Percentiles rank a stretch among this genome's conserved stretches.
These are phyloP conservation scores for Daldinia grandis DNA, from an alignment of 495 filamentous ascomycete species.

Conservation along the genomic window DNA sequence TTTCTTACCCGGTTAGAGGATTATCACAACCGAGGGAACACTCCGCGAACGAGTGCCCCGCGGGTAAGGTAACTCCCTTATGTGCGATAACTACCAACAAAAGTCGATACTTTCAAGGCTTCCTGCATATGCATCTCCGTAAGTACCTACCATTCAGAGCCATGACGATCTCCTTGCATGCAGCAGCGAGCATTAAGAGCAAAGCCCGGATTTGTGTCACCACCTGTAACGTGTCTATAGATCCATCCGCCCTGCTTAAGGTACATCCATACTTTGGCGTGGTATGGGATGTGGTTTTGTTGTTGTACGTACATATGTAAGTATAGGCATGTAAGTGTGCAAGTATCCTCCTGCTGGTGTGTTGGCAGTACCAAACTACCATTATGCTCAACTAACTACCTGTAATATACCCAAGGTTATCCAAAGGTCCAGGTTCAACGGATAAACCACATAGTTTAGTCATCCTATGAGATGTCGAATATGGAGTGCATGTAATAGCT, in stretches of 20 bases:
- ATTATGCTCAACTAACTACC: constrained; percentile 2
- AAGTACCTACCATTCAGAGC: constrained; percentile 11
- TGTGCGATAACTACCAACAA: not conserved
- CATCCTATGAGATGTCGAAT: constrained; percentile 23
- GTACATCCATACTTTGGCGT: not conserved
- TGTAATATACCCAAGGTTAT: not conserved
- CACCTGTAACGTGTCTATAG: constrained; percentile 30
- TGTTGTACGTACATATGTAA: not conserved
- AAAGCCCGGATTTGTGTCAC: constrained; percentile 29
- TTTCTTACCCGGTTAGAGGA: not conserved
- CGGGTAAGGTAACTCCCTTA: not conserved
- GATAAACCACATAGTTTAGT: constrained; percentile 24
- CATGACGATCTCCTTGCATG: constrained; percentile 19
- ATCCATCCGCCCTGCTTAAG: constrained; percentile 1
- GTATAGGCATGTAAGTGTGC: not conserved
- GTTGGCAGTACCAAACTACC: constrained; percentile 14
- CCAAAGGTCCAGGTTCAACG: not conserved
- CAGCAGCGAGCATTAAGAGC: constrained; percentile 15
- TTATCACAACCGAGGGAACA: constrained; percentile 22
- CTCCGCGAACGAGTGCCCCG: constrained; percentile 18
- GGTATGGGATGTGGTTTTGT: constrained; percentile 9
- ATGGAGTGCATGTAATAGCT: not conserved
- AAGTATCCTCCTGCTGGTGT: constrained; percentile 15
- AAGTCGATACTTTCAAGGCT: not conserved
- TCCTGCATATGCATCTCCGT: constrained; percentile 15